Base-by-base conservation (phyloP, 2,329 filamentous ascomycete species). In the Fusarium tuaranense region DNA sequence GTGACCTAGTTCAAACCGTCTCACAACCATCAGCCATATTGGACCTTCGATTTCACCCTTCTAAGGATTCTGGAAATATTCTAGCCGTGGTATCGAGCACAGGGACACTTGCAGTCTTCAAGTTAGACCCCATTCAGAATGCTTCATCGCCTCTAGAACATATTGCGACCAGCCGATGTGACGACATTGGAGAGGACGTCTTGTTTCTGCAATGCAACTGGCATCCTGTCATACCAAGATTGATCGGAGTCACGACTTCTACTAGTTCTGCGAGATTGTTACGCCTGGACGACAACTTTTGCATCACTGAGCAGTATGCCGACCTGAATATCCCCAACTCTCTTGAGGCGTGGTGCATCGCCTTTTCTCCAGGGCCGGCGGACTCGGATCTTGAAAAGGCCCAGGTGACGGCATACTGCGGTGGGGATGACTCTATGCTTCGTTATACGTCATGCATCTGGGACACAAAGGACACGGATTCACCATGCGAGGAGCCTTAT, bases 71-170 rank as follows among this genome's bases (percentile, higher is more conserved):
- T 9, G 84, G 82, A 60, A 86, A 87, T 34, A 83, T 93, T 5
- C 87, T 97, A 63, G 95, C 91, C 12, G 91, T 92, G 4, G 94
- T 94, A 10, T 94, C 93, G 2, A 98, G 95, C 71, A 94, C 93
- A 1, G 94, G 93, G 0, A 88, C 88, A 0, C 83, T 97, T 14
- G 88, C 88, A 1, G 85, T 96, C 60, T 95, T 92, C 82, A 85
- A 81, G 73, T 83, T 92, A 53, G 78, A 86, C 10, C 86, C 86
- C 59, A 71, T 75, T 2, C 64, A 79, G 55, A 77, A 81, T 16
- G 71, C 82, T 41, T 76, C 73, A 38, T 61, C 76, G 13, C 81
- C 84, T 3, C 67, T 89, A 32, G 78, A 81, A 68, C 82, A 86
- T 66, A 69, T 89, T 27, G 80, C 80, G 30, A 87, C 84, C 12